These are phyloP conservation scores for Amanita fuliginea DNA, from an alignment of 768 basidiomycete species.

Conservation along the genomic window DNA sequence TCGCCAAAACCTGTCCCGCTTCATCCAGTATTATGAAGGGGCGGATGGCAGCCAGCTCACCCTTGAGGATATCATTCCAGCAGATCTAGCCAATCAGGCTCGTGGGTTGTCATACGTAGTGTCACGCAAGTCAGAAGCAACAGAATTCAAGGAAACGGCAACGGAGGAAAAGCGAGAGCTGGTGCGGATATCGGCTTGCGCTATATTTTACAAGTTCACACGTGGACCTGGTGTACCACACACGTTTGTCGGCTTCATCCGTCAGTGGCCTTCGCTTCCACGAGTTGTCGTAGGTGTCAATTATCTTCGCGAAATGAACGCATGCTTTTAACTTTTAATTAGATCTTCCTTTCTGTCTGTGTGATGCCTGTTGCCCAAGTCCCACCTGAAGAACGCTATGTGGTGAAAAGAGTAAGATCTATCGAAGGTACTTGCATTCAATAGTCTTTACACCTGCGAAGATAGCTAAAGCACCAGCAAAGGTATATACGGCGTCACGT, in stretches of 20 bases:
- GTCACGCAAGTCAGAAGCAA: not conserved
- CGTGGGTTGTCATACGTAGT: slow-evolving; percentile 11
- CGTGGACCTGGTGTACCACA: slow-evolving; percentile 50
- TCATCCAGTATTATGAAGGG: slow-evolving; percentile 30
- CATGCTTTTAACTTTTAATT: not conserved
- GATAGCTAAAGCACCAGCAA: not conserved
- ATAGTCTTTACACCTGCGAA: not conserved
- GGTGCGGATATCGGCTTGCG: slow-evolving; percentile 37
- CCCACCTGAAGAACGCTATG: slow-evolving; percentile 37
- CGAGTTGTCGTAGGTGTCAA: slow-evolving; percentile 39
- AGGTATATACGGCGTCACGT: slow-evolving; percentile 57
- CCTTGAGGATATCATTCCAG: slow-evolving; percentile 8
- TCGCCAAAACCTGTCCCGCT: slow-evolving; percentile 40
- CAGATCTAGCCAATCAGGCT: slow-evolving; percentile 1
- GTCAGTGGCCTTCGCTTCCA: slow-evolving; percentile 59
- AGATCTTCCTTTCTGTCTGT: slow-evolving; percentile 56
- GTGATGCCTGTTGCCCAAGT: slow-evolving; percentile 42
- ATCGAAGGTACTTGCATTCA: slow-evolving; percentile 31
- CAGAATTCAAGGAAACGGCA: slow-evolving; percentile 8
- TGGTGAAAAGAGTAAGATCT: slow-evolving; percentile 44
- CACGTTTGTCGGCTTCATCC: slow-evolving; percentile 52
- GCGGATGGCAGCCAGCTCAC: slow-evolving; percentile 6
- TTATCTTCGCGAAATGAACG: not conserved
- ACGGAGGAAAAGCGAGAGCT: slow-evolving; percentile 16
- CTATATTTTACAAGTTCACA: slow-evolving; percentile 47